Conservation (phyloP, 495 filamentous ascomycete genomes). For the Trypethelium eluteriae region DNA sequence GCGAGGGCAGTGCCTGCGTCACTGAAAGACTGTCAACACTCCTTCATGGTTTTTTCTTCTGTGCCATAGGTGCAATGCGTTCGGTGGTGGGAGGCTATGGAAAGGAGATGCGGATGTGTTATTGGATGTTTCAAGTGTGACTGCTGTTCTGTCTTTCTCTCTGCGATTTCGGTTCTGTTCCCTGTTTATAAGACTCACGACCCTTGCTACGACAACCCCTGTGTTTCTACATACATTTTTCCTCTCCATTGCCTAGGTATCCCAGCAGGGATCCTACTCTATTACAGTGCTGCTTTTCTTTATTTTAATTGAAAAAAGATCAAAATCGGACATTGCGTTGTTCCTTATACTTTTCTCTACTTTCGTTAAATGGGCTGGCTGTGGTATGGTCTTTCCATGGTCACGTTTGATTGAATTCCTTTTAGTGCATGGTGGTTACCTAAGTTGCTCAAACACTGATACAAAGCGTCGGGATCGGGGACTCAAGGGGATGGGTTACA, state of each 20-base stretch:
- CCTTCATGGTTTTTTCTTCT: slow-evolving; percentile 7
- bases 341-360: not conserved
- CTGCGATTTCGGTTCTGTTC: not conserved
- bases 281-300: not conserved
- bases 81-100: not conserved
- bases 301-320: not conserved
- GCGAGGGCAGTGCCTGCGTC: slow-evolving; percentile 1
- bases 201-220: slow-evolving; percentile 4
- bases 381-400: not conserved
- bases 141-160: not conserved
- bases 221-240: not conserved
- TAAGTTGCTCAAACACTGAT: not conserved
- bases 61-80: not conserved
- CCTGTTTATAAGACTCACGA: slow-evolving; percentile 3
- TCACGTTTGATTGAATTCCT: not conserved
- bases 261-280: not conserved
- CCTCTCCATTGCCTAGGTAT: not conserved
- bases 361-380: not conserved
- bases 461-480: not conserved
- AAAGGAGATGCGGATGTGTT: not conserved
- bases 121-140: slow-evolving; percentile 2
- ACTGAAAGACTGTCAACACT: not conserved
- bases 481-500: not conserved
- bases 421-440: not conserved
- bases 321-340: not conserved